Evolutionary conservation across 306 rosid genomes (phyloP).

Genomic region (Cyamopsis tetragonoloba): DNA sequence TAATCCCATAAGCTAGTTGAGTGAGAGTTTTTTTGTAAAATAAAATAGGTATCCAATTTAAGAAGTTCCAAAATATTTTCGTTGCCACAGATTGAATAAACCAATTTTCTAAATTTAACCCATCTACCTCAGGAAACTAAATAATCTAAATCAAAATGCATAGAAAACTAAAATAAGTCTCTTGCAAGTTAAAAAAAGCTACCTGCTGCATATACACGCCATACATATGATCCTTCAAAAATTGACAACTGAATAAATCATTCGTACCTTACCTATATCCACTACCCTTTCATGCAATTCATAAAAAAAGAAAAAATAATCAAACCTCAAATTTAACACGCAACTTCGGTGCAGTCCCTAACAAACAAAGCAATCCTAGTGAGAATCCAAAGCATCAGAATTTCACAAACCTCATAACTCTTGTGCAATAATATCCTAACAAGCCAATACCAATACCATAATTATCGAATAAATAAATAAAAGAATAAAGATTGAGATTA

Average conservation of each 20-base stretch:
- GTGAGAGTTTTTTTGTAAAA: no score
- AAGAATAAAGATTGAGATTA: no score
- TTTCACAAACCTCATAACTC: not conserved
- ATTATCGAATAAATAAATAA: constrained; percentile 46
- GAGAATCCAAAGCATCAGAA: not conserved
- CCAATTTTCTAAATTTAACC: not conserved
- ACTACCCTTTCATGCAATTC: constrained; percentile 11
- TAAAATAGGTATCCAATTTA: no score
- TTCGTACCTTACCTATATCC: not conserved
- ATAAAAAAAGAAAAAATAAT: not conserved
- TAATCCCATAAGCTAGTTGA: not conserved
- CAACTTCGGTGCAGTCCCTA: not conserved
- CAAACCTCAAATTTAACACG: constrained; percentile 2
- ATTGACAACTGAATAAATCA: constrained; percentile 19
- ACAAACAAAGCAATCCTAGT: not conserved
- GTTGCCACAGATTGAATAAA: not conserved
- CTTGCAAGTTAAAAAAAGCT: constrained; percentile 18
- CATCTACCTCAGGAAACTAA: no score
- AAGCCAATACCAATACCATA: no score
- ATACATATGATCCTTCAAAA: constrained; percentile 8
- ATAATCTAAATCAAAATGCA: not conserved
- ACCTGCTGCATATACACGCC: constrained; percentile 8
- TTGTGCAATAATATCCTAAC: no score
- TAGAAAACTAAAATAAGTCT: not conserved
- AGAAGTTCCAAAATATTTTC: not conserved